Percentiles rank a stretch among this genome's conserved stretches.
These are phyloP conservation scores for Hylodesmum podocarpum DNA, from an alignment of 306 rosid species.

Conservation along the genomic window DNA sequence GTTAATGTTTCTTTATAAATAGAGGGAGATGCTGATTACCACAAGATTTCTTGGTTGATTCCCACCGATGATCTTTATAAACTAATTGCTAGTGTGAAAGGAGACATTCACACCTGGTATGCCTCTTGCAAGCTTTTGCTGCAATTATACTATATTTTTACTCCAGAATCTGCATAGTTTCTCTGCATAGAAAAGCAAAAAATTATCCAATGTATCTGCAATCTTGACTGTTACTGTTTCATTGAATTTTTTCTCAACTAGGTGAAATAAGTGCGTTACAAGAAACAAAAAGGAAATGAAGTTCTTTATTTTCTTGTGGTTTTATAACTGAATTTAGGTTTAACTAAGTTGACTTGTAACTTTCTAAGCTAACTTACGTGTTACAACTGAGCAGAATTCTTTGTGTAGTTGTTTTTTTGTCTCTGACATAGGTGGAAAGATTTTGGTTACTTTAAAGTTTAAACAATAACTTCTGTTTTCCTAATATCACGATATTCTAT, in stretches of 20 bases:
- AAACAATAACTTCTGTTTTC: too few species aligned
- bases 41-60: too few species aligned
- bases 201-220: not conserved
- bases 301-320: not conserved
- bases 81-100: too few species aligned
- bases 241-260: not conserved
- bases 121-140: too few species aligned
- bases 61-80: too few species aligned
- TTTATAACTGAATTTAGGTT: not conserved
- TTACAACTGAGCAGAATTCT: not conserved
- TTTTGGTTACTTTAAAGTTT: conserved; percentile 11
- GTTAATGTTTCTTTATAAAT: too few species aligned
- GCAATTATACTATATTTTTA: too few species aligned
- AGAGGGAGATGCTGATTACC: too few species aligned
- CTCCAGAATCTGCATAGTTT: too few species aligned
- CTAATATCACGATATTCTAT: not conserved
- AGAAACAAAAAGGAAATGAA: conserved; percentile 11
- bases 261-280: conserved; percentile 3
- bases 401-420: not conserved
- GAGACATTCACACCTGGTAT: too few species aligned
- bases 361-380: not conserved
- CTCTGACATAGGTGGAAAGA: not conserved
- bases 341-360: not conserved
- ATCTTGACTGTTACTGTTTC: not conserved
- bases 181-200: too few species aligned